Conservation (phyloP, 2,329 filamentous ascomycete genomes). For the Conoideocrella luteorostrata region DNA sequence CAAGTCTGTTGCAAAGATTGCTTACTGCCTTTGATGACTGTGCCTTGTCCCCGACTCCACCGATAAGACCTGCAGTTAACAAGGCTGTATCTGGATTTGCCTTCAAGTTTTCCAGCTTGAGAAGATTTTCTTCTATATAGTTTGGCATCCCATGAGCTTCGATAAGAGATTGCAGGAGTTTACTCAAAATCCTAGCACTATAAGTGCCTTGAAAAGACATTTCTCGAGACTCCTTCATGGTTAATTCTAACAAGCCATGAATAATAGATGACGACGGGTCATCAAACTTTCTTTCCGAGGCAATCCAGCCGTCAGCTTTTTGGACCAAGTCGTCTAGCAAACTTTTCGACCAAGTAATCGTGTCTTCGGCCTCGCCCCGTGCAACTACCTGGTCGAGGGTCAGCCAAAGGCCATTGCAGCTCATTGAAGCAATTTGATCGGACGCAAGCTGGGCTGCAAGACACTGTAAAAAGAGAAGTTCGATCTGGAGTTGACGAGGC, state of each 20-base stretch:
- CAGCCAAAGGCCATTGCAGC: slow-evolving; percentile 40
- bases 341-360: slow-evolving; percentile 34
- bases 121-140: slow-evolving; percentile 41
- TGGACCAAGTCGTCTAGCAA: slow-evolving; percentile 28
- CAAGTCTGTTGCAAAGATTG: slow-evolving; percentile 52
- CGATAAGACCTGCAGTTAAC: slow-evolving; percentile 42
- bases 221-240: slow-evolving; percentile 36
- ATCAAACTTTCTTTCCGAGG: slow-evolving; percentile 19
- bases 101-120: slow-evolving; percentile 40
- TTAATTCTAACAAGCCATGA: slow-evolving; percentile 34
- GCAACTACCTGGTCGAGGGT: slow-evolving; percentile 29
- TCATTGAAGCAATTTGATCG: slow-evolving; percentile 45
- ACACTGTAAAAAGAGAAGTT: slow-evolving; percentile 45
- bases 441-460: slow-evolving; percentile 45
- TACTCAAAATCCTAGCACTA: slow-evolving; percentile 44
- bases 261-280: slow-evolving; percentile 32
- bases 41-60: slow-evolving; percentile 45
- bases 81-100: slow-evolving; percentile 40
- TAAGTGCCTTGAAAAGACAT: slow-evolving; percentile 43
- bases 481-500: slow-evolving; percentile 36
- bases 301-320: slow-evolving; percentile 31
- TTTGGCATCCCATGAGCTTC: slow-evolving; percentile 40
- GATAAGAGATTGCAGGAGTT: slow-evolving; percentile 40
- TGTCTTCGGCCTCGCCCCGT: slow-evolving; percentile 33
- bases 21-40: slow-evolving; percentile 41